phyloP scores from a whole-genome alignment of 352 stramenopile species.

The Pseudoperonospora humuli region DNA sequence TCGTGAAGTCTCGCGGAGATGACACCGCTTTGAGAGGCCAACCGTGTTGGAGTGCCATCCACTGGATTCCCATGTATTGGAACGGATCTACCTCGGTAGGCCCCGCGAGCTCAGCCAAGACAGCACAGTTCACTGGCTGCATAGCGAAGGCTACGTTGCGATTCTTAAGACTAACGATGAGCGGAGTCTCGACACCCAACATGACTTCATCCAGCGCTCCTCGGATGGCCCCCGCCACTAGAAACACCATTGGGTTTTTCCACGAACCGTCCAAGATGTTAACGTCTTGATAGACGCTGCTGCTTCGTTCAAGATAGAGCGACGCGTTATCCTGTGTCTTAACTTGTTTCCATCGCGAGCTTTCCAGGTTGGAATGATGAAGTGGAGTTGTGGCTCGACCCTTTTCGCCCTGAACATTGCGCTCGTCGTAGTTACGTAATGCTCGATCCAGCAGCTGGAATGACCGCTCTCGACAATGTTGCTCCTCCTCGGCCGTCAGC shows the following conservation, averaged over 20 bases:
- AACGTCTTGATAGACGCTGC: constrained; percentile 11
- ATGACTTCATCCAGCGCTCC: constrained; percentile 22
- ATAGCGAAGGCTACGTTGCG: constrained; percentile 20
- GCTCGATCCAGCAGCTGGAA: constrained; percentile 26
- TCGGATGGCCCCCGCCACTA: constrained; percentile 16
- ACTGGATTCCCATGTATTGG: constrained; percentile 30
- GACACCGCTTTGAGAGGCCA: constrained; percentile 22
- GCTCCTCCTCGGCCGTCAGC: constrained; percentile 17
- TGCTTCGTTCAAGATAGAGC: constrained; percentile 23
- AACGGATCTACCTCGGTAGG: constrained; percentile 30
- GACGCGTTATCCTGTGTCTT: constrained; percentile 21
- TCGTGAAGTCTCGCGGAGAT: constrained; percentile 28
- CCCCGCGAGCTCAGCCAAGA: constrained; percentile 26
- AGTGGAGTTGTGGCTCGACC: not conserved
- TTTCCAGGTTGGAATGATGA: constrained; percentile 19
- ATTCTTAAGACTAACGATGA: constrained; percentile 14
- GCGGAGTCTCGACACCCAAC: constrained; percentile 21
- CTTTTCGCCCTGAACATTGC: constrained; percentile 13
- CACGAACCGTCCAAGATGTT: constrained; percentile 18
- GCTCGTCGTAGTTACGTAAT: constrained; percentile 25
- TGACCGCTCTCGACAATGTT: constrained; percentile 17
- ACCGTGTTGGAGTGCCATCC: constrained; percentile 21
- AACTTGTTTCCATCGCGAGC: constrained; percentile 25
- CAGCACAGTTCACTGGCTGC: constrained; percentile 14
- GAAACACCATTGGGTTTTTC: constrained; percentile 21